These are phyloP conservation scores for Septoria linicola DNA, from an alignment of 2,329 filamentous ascomycete species.

Conservation along the genomic window DNA sequence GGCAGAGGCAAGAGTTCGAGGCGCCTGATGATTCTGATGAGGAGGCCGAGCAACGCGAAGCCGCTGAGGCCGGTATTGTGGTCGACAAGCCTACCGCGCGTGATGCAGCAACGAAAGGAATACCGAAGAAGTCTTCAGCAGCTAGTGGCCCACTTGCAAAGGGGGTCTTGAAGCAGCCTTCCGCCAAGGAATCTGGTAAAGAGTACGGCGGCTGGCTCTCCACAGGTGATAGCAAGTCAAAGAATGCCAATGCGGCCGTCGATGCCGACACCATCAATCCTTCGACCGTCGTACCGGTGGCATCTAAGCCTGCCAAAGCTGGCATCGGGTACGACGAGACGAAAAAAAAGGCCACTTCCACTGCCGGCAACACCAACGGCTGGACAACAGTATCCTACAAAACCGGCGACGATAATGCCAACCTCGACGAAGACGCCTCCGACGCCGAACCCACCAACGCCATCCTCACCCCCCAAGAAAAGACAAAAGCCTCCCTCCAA, in stretches of 20 bases:
- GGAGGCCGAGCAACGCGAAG: slow-evolving; percentile 35
- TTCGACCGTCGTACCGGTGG: slow-evolving; percentile 5
- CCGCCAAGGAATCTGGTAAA: slow-evolving; percentile 5
- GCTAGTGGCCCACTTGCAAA: slow-evolving; percentile 29
- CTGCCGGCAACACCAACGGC: slow-evolving; percentile 41
- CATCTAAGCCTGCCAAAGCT: slow-evolving; percentile 11
- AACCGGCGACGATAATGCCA: slow-evolving; percentile 26
- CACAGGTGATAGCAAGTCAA: slow-evolving; percentile 25
- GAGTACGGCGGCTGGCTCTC: slow-evolving; percentile 27
- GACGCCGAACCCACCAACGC: slow-evolving; percentile 30
- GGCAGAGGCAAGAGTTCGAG: slow-evolving; percentile 58
- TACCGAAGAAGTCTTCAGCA: slow-evolving; percentile 32
- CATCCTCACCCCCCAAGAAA: slow-evolving; percentile 36
- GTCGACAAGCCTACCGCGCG: slow-evolving; percentile 31
- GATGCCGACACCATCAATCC: slow-evolving; percentile 24
- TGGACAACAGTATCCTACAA: slow-evolving; percentile 46
- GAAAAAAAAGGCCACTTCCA: slow-evolving; percentile 3
- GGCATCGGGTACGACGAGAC: slow-evolving; percentile 20
- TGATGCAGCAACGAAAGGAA: slow-evolving; percentile 23
- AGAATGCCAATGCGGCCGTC: slow-evolving; percentile 22
- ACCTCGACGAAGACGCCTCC: slow-evolving; percentile 30
- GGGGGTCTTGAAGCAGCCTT: slow-evolving; percentile 20
- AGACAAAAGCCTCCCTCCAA: slow-evolving; percentile 68
- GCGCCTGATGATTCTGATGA: slow-evolving; percentile 55
- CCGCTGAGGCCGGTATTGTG: slow-evolving; percentile 38